Evolutionary conservation across 768 basidiomycete species (phyloP).

Genomic region (Russula ochroleuca): DNA sequence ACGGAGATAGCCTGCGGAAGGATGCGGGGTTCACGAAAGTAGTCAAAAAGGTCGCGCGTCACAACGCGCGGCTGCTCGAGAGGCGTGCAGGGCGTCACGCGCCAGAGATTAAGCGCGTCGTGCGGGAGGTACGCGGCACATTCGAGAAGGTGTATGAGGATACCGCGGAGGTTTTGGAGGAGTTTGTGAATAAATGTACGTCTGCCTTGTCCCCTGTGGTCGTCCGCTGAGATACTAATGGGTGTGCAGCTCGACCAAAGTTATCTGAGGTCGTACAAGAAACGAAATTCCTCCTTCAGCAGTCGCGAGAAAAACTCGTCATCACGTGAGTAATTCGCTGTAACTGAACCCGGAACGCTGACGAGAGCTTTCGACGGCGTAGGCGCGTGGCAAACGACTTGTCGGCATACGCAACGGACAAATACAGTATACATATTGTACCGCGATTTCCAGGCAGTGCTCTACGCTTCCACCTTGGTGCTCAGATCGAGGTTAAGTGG

Average conservation of each 20-base stretch:
- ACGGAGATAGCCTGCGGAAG: slow-evolving; percentile 88
- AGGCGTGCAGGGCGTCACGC: slow-evolving; percentile 75
- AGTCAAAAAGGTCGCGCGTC: slow-evolving; percentile 87
- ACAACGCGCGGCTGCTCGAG: slow-evolving; percentile 73
- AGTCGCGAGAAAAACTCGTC: slow-evolving; percentile 84
- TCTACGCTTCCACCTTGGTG: slow-evolving; percentile 80
- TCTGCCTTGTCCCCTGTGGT: slow-evolving; percentile 9
- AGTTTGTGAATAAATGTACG: slow-evolving; percentile 88
- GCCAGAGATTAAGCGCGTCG: slow-evolving; percentile 78
- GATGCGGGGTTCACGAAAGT: slow-evolving; percentile 98
- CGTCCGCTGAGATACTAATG: slow-evolving; percentile 10
- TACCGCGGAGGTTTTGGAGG: slow-evolving; percentile 88
- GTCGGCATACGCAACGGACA: slow-evolving; percentile 69
- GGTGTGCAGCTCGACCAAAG: slow-evolving; percentile 66
- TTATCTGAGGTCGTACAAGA: slow-evolving; percentile 90
- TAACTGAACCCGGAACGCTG: neutral
- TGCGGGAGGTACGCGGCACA: slow-evolving; percentile 87
- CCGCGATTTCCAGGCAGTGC: slow-evolving; percentile 49
- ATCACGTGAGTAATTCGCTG: slow-evolving; percentile 64
- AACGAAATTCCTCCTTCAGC: slow-evolving; percentile 85
- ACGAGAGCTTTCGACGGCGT: slow-evolving; percentile 13
- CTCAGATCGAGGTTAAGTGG: slow-evolving; percentile 85
- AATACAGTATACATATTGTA: slow-evolving; percentile 67
- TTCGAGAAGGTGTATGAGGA: slow-evolving; percentile 96
- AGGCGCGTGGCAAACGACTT: slow-evolving; percentile 82